Conservation (phyloP, 1,284 basidiomycete genomes). For the Apiotrichum mycotoxinovorans region DNA sequence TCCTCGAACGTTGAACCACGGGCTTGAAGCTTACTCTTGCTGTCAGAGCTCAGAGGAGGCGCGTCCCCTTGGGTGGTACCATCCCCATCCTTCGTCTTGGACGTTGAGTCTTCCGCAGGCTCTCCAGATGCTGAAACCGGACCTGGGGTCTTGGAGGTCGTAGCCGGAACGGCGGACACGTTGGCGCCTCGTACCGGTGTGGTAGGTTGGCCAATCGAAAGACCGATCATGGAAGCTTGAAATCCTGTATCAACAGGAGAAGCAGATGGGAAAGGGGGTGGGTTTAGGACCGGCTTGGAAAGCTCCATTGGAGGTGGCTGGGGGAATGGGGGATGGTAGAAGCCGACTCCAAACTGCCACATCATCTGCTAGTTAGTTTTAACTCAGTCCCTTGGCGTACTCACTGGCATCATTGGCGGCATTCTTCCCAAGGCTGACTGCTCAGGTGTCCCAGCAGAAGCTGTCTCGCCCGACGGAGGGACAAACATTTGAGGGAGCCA, state of each 20-base stretch:
- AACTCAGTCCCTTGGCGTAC: neutral
- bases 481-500: neutral
- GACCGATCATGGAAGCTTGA: neutral
- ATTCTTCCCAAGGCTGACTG: no score
- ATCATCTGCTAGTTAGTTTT: conserved; percentile 7
- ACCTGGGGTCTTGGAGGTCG: no score
- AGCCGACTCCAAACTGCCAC: conserved; percentile 1
- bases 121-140: neutral
- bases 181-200: no score
- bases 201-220: neutral
- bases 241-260: neutral
- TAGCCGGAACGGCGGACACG: no score
- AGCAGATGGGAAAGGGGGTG: neutral
- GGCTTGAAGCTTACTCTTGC: conserved; percentile 7
- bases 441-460: neutral
- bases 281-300: neutral
- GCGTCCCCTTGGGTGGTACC: neutral
- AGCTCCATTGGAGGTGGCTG: neutral
- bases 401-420: conserved; percentile 6
- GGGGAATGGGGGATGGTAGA: neutral
- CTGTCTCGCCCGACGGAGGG: neutral
- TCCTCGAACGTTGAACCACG: conserved; percentile 21
- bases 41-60: neutral
- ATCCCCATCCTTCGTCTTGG: neutral
- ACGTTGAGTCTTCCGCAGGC: neutral